Base-by-base conservation (phyloP, 2,329 filamentous ascomycete species). In the Cylindrodendrum hubeiense region DNA sequence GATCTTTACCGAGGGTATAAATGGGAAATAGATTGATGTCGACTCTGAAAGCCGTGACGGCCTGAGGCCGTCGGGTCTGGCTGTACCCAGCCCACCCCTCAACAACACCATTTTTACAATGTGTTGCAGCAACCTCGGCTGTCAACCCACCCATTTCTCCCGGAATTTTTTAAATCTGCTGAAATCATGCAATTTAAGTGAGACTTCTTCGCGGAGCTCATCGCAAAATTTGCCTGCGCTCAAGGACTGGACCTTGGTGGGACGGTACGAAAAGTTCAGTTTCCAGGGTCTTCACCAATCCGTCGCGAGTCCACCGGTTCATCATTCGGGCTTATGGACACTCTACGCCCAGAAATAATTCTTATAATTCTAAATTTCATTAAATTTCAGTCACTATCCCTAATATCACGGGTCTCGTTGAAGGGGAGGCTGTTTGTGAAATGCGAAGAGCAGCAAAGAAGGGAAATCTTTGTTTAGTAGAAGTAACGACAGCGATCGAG, bases 301-400 rank as follows among this genome's bases (percentile, higher is more conserved):
- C 19, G n/a, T 22, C 39, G 6, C 10, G 21, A 43, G 4, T 21
- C 4, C 39, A 12, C 39, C 8, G 5, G 21, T 12, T 43, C 39
- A 21, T 43, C 39, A 10, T 5, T 43, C 8, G 39, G 39, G 1
- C 19, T 10, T 3, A 21, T 43, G 4, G 39, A 22, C 22, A 21
- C 34, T 5, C 28, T 78, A 1, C 71, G 74, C 0, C n/a, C 53
- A 2, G 68, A 75, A 28, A 43, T 76, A 2, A 44, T 73, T n/a
- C 43, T 67, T 4, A 44, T 69, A 24, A 60, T 65, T 9, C 60
- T 71, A 24, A 65, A 67, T 22, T 53, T 72, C 34, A 76, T 76
- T 10, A 67, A 74, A 19, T 75, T 70, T 17, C 65, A 57, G 46
- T 72, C 68, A 8, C 46, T 74, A 10, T 60, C 52, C 54, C 76